phyloP scores from a whole-genome alignment of 495 filamentous ascomycete genomes.

The Usnea hakonensis region DNA sequence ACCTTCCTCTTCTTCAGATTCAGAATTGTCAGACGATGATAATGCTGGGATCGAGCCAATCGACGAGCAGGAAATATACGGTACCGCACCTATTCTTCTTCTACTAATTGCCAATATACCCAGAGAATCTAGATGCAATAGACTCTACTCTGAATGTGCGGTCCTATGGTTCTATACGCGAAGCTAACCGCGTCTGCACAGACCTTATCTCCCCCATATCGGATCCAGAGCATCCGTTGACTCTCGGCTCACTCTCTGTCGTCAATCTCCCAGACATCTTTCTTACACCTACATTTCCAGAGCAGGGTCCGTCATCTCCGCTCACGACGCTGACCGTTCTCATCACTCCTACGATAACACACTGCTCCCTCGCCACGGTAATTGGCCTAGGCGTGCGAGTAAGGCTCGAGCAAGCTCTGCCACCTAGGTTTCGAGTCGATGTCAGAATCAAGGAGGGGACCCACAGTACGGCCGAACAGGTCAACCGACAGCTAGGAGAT shows the following conservation, averaged over 20 bases:
- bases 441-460: constrained; percentile 91
- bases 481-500: constrained; percentile 92
- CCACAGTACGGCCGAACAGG: constrained; percentile 88
- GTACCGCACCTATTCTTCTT: constrained; percentile 36
- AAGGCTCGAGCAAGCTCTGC: constrained; percentile 80
- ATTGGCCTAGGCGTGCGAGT: constrained; percentile 92
- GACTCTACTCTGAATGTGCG: not conserved
- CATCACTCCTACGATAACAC: constrained; percentile 97
- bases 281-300: constrained; percentile 47
- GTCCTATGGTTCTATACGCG: not conserved
- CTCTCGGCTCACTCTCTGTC: constrained; percentile 83
- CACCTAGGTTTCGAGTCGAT: constrained; percentile 87
- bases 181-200: constrained; percentile 31
- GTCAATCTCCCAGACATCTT: constrained; percentile 88
- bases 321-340: constrained; percentile 44
- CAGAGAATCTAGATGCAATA: not conserved
- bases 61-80: constrained; percentile 94
- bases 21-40: constrained; percentile 47
- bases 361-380: constrained; percentile 91
- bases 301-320: constrained; percentile 29
- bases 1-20: constrained; percentile 26
- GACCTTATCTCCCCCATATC: constrained; percentile 90
- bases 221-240: constrained; percentile 92
- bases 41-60: constrained; percentile 68
- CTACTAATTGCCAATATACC: not conserved